Base-by-base conservation (phyloP, 208 protist species). In the Trypanosoma cruzi region DNA sequence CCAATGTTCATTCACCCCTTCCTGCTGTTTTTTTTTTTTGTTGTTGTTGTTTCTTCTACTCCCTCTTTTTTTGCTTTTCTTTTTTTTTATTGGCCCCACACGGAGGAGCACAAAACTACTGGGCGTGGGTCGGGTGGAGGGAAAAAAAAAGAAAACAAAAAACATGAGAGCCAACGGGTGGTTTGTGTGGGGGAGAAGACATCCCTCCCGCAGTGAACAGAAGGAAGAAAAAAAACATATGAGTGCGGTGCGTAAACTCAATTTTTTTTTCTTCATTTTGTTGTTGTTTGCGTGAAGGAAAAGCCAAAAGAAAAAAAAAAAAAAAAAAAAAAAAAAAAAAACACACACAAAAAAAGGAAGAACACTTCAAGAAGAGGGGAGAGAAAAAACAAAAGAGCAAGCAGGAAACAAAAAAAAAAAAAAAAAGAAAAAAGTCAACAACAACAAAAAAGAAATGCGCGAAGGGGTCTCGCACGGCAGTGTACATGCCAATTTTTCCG, bases 1-100 rank as follows among this genome's bases (percentile, higher is more conserved):
- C 71, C 71, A 50, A 71, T 77, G 50, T 71, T 52, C 71, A 77
- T 77, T 20, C 18, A 0, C 5, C 48, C 40, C 37, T 24, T 2
- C 18, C 18, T 32, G 48, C 6, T 32, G 5, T 63, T 55, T 50
- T 22, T 58, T 24, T 20, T 46, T 55, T 10, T 55, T 56, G 7
- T 49, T 49, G n/a, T 67, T 57, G 8, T 44, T 26, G 4, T 60
- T 11, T 50, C 49, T 53, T 50, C 26, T 18, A 7, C 40, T 62
- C 26, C 7, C 40, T 55, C 11, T 40, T 54, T 32, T 54, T n/a
- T 29, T 46, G 44, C 24, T 46, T 55, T 44, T 56, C 53, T 52
- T 49, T 49, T n/a, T 6, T 34, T 44, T 46, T 61, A 24, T 61
- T 48, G 48, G 48, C 16, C 48, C 20, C n/a, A 52, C n/a, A 52